Conservation (phyloP, 2,329 filamentous ascomycete genomes). For the Sclerotinia minor region DNA sequence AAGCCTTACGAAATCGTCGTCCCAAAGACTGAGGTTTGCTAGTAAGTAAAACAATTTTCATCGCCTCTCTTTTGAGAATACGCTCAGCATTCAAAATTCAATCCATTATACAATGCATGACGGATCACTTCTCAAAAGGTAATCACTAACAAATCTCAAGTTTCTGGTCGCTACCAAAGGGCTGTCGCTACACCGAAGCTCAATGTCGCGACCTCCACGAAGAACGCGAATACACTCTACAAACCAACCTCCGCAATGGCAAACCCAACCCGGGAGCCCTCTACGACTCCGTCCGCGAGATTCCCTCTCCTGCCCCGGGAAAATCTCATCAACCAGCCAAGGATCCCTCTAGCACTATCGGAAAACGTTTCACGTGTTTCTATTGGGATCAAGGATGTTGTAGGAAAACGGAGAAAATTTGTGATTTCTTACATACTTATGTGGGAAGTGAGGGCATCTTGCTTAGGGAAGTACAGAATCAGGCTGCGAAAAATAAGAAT, state of each 20-base stretch:
- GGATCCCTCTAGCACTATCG: background rate
- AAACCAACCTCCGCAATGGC: constrained; percentile 31
- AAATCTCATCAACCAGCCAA: background rate
- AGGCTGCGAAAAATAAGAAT: background rate
- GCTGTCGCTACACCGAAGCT: constrained; percentile 35
- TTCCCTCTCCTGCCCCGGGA: background rate
- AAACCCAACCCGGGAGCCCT: constrained; percentile 30
- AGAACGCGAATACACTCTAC: constrained; percentile 13
- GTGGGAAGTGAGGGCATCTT: constrained; percentile 7
- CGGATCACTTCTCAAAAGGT: background rate
- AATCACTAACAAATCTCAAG: constrained; percentile 24
- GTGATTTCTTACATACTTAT: constrained; percentile 32
- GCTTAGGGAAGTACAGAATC: background rate
- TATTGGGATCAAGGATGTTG: constrained; percentile 3
- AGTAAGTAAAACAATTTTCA: constrained; percentile 22
- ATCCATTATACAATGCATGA: background rate
- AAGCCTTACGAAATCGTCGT: constrained; percentile 14
- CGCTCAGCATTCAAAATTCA: background rate
- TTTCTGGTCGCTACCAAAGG: constrained; percentile 29
- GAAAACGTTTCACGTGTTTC: constrained; percentile 23
- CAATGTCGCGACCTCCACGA: constrained; percentile 37
- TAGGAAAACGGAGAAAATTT: constrained; percentile 8
- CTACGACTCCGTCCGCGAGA: constrained; percentile 12
- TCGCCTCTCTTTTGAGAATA: too few relatives aligned
- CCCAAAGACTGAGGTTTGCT: constrained; percentile 34